Evolutionary conservation across 2,329 filamentous ascomycete species (phyloP), one percentile per base, ranked within the genome.

Genomic region (Fusarium nurragi): DNA sequence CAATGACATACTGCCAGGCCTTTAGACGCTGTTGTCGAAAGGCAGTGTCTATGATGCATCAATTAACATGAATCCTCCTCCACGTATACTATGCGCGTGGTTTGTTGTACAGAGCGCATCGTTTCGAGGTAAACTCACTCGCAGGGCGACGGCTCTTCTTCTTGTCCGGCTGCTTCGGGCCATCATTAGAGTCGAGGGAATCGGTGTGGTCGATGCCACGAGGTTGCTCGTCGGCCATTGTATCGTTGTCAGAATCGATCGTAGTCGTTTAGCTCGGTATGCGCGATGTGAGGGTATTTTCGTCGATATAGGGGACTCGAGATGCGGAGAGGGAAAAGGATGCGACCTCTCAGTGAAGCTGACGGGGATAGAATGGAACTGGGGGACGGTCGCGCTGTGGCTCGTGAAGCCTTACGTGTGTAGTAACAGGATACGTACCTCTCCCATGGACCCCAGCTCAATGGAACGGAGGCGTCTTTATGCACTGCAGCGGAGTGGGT

Each of bases 11-110:
- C 90, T 99, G 95, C 95, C 95, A 99, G 82, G 95, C 95, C 81
- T 98, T 97, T 78, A 99, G 81, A 76, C 95, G 89, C 80, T 99
- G 95, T 77, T 99, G 95, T 72, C 95, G 88, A 77, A 98, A 99
- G 12, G 95, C 95, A 59, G 94, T 98, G 81, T 98, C 93, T 97
- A 74, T 60, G 34, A 54, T 47, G 19, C 40, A 46, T 34, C 19
- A 62, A 55, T 76, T 54, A 75, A 64, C 43, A 48, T 45, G 34
- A 18, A 19, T 55, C 25, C 34, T 48, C 18, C 19, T 16, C 22
- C n/a, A 18, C 16, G 10, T 22, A 37, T 28, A 45, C 14, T 19
- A 34, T 18, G 56, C 48, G 58, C 26, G 32, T 54, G 5, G 10
- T 14, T 12, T 19, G n/a, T 23, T 18, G 12, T 32, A 47, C n/a